phyloP scores from a whole-genome alignment of 2,329 filamentous ascomycete genomes.

The Diaporthe velutina region DNA sequence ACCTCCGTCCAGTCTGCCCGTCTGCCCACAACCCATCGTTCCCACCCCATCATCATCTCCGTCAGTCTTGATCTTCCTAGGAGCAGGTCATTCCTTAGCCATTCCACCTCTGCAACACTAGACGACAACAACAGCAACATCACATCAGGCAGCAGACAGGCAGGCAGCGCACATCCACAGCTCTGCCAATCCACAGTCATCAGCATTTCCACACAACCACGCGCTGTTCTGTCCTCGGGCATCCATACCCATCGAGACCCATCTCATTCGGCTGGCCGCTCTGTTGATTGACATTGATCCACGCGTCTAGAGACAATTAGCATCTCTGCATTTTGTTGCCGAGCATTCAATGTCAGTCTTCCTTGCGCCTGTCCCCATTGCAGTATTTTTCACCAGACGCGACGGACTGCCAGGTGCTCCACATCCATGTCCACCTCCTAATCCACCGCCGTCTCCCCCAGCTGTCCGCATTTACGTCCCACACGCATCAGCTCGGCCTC shows the following conservation, averaged over 20 bases:
- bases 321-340: constrained; percentile 35
- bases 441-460: constrained; percentile 20
- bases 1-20: constrained; percentile 27
- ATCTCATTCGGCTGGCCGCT: constrained; percentile 22
- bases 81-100: constrained; percentile 30
- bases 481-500: constrained; percentile 15
- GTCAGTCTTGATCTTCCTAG: constrained; percentile 32
- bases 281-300: constrained; percentile 27
- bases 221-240: constrained; percentile 19
- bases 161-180: constrained; percentile 18
- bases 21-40: constrained; percentile 28
- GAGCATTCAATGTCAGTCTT: constrained; percentile 37
- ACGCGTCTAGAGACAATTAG: constrained; percentile 37
- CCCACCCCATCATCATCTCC: constrained; percentile 25
- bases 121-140: constrained; percentile 28
- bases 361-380: background rate
- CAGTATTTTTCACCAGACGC: constrained; percentile 39
- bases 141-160: constrained; percentile 22
- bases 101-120: constrained; percentile 20
- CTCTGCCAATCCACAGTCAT: constrained; percentile 4
- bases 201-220: constrained; percentile 18
- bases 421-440: constrained; percentile 32
- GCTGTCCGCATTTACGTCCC: constrained; percentile 26
- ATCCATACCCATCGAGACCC: constrained; percentile 25
- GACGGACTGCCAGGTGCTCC: constrained; percentile 34